Conservation (phyloP, 1,284 basidiomycete genomes). For the Coriolopsis trogii region DNA sequence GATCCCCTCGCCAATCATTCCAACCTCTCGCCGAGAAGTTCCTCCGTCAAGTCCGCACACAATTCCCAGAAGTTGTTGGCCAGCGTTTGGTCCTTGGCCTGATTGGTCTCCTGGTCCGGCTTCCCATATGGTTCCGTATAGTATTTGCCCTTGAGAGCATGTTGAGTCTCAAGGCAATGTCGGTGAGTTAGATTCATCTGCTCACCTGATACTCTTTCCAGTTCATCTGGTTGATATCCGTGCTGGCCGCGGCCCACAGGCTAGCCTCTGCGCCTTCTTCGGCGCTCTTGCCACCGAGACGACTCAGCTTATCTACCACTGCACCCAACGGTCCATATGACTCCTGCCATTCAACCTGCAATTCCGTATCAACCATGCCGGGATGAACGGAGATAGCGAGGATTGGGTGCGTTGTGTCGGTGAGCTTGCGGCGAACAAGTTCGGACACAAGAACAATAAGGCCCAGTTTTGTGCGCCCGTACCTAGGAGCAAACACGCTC, state of each 20-base stretch:
- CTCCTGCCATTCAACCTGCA: constrained; percentile 32
- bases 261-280: constrained; percentile 35
- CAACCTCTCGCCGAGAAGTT: constrained; percentile 31
- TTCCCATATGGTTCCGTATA: constrained; percentile 34
- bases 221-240: constrained; percentile 33
- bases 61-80: constrained; percentile 34
- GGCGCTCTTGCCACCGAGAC: constrained; percentile 30
- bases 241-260: constrained; percentile 35
- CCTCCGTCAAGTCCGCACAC: constrained; percentile 27
- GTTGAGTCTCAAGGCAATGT: no score
- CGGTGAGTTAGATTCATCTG: no score
- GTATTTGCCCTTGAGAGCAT: constrained; percentile 36
- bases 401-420: constrained; percentile 22
- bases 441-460: constrained; percentile 31
- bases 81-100: constrained; percentile 28
- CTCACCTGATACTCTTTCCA: constrained; percentile 35
- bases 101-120: constrained; percentile 29
- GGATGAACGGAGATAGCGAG: constrained; percentile 35
- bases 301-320: constrained; percentile 27
- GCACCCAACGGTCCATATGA: constrained; percentile 32
- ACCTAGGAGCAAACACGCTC: constrained; percentile 11
- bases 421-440: constrained; percentile 30
- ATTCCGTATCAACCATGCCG: constrained; percentile 34
- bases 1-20: no score
- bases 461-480: constrained; percentile 33